These are phyloP conservation scores for Ceriops tagal DNA, from an alignment of 345 rosid genomes.

Conservation along the genomic window DNA sequence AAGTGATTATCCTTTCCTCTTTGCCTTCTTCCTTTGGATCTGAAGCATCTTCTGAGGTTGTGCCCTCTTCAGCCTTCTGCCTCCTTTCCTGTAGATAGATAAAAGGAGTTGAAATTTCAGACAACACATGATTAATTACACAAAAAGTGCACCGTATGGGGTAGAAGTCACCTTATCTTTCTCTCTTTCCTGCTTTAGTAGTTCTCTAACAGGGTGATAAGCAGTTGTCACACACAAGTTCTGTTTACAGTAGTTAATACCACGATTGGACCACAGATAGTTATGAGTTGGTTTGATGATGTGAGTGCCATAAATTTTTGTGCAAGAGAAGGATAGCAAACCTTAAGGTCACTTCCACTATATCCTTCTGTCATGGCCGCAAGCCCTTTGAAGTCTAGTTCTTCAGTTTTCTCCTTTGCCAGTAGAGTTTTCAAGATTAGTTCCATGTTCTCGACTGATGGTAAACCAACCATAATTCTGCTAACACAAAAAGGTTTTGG, in stretches of 20 bases:
- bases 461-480: constrained; percentile 98
- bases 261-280: constrained; percentile 14
- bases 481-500: constrained; percentile 10
- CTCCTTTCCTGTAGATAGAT: constrained; percentile 53
- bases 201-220: constrained; percentile 89
- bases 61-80: constrained; percentile 54
- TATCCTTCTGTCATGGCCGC: constrained; percentile 90
- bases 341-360: constrained; percentile 98
- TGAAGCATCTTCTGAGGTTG: constrained; percentile 44
- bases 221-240: constrained; percentile 95
- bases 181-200: constrained; percentile 71
- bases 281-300: neutral
- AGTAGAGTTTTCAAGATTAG: constrained; percentile 79
- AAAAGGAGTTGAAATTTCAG: neutral
- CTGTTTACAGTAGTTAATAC: constrained; percentile 43
- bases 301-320: neutral
- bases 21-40: constrained; percentile 46
- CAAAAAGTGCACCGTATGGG: neutral
- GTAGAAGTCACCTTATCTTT: constrained; percentile 56
- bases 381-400: constrained; percentile 80
- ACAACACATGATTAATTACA: neutral
- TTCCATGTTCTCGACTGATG: constrained; percentile 76
- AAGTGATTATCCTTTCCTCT: constrained; percentile 51
- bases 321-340: constrained; percentile 26
- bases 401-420: constrained; percentile 70